Conservation (phyloP, 2,329 filamentous ascomycete genomes). For the Podosphaera xanthii region DNA sequence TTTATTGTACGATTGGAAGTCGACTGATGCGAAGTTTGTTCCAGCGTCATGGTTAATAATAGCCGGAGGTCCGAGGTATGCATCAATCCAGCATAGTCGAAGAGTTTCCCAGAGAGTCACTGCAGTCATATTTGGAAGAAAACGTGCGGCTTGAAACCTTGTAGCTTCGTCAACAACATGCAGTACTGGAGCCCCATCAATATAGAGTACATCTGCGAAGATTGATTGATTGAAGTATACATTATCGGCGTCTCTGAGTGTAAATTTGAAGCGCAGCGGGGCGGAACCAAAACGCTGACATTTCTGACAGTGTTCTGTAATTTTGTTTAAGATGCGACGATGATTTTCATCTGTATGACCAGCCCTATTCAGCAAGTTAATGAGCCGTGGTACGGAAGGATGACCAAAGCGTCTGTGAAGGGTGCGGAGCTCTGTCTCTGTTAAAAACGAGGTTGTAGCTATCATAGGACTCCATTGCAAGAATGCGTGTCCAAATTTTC, state of each 20-base stretch:
- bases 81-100: background rate
- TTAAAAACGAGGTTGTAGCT: background rate
- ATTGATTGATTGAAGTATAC: conserved; percentile 2
- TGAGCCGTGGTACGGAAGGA: background rate
- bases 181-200: background rate
- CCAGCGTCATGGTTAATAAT: background rate
- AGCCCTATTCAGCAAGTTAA: background rate
- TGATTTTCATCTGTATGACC: background rate
- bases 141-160: background rate
- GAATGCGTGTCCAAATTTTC: background rate
- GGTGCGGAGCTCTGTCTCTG: background rate
- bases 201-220: conserved; percentile 2
- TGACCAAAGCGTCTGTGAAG: background rate
- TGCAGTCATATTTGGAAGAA: background rate
- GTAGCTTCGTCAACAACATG: conserved; percentile 1
- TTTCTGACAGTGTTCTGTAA: background rate
- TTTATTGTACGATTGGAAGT: background rate
- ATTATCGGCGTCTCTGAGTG: background rate
- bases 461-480: background rate
- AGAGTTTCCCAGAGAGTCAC: too few relatives aligned
- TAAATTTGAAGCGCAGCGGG: background rate
- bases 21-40: background rate
- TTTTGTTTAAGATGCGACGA: background rate
- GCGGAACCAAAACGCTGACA: background rate
- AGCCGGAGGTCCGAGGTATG: background rate